phyloP scores from a whole-genome alignment of 2,329 filamentous ascomycete genomes.

The Pseudogymnoascus sp. region DNA sequence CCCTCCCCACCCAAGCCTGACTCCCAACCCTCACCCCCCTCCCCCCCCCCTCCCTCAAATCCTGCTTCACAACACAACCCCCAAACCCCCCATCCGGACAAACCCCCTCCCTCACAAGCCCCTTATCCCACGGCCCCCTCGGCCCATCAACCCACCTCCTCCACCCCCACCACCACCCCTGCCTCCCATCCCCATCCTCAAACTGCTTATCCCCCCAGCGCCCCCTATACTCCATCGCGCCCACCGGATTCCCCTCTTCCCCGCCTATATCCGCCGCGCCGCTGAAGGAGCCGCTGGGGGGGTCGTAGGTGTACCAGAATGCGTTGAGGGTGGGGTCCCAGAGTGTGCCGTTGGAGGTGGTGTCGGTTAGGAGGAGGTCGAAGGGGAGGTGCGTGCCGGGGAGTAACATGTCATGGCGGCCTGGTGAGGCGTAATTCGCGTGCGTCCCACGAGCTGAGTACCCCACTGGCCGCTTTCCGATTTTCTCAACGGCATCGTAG shows the following conservation, averaged over 20 bases:
- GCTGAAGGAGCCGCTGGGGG: conserved; percentile 20
- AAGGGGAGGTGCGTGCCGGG: conserved; percentile 49
- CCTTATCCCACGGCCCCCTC: conserved; percentile 53
- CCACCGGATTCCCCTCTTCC: conserved; percentile 33
- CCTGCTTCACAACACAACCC: neutral
- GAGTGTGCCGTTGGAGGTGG: conserved; percentile 44
- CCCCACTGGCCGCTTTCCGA: conserved; percentile 42
- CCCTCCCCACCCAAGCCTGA: neutral
- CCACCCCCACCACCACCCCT: conserved; percentile 35
- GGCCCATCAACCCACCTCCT: conserved; percentile 50
- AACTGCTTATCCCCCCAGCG: conserved; percentile 57
- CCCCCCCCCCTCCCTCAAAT: neutral
- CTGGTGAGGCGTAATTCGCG: conserved; percentile 54
- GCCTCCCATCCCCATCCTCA: conserved; percentile 37
- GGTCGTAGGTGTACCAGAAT: conserved; percentile 48
- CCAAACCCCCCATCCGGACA: conserved; percentile 40
- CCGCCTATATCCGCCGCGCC: neutral
- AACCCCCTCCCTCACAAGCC: conserved; percentile 45
- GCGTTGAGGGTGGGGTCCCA: conserved; percentile 54
- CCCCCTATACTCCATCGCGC: conserved; percentile 49
- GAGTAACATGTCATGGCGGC: conserved; percentile 55
- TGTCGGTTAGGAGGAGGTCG: conserved; percentile 43
- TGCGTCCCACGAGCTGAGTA: conserved; percentile 56
- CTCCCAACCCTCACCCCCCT: neutral
- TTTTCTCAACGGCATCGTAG: conserved; percentile 47